Conservation (phyloP, 306 rosid species). For the Dalbergia cultrata region DNA sequence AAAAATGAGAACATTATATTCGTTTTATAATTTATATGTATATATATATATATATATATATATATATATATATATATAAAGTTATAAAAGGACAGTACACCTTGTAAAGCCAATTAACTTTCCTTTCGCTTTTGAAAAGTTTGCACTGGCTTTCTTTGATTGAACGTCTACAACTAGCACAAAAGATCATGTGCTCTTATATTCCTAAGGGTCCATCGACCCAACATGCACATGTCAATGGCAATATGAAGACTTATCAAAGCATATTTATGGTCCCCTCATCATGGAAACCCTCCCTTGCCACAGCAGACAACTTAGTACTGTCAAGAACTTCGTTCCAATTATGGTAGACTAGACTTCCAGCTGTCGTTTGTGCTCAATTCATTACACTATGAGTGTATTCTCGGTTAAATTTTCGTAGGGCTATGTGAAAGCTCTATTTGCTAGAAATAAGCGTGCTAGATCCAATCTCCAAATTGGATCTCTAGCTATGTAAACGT, state of each 20-base stretch:
- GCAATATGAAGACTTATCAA: neutral
- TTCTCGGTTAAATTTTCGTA: neutral
- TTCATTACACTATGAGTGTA: neutral
- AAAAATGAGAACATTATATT: too few relatives aligned
- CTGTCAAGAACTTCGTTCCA: neutral
- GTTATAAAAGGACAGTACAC: too few relatives aligned
- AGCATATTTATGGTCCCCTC: slow-evolving; percentile 17
- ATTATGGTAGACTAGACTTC: neutral
- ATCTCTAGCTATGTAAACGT: too few relatives aligned
- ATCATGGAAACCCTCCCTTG: neutral
- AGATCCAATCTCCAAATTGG: too few relatives aligned
- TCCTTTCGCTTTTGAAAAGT: too few relatives aligned
- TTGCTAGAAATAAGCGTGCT: too few relatives aligned
- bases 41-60: too few relatives aligned
- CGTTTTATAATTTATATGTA: too few relatives aligned
- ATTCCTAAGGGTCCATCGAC: neutral
- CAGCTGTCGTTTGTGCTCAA: neutral
- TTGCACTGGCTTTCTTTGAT: neutral
- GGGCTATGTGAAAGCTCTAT: neutral
- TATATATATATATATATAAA: too few relatives aligned
- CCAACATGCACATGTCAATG: slow-evolving; percentile 6
- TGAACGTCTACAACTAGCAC: neutral
- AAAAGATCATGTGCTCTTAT: neutral
- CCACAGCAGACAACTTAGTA: too few relatives aligned
- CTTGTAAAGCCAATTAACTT: too few relatives aligned